Conservation (phyloP, 2,329 filamentous ascomycete species). For the Parastagonospora nodorum region DNA sequence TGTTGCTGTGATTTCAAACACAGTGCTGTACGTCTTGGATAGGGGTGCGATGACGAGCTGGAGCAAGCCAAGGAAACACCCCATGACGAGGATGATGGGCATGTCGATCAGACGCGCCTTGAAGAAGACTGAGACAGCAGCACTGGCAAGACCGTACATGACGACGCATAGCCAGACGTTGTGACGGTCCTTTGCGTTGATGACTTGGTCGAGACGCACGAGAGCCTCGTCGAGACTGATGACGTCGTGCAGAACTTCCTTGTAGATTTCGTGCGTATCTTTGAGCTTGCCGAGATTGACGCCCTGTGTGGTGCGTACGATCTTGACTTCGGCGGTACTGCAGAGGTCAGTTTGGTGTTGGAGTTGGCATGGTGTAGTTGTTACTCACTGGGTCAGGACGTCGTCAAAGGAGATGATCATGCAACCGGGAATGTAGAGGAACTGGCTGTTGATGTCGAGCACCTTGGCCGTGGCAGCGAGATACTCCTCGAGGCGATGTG, state of each 20-base stretch:
- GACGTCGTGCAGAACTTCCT: slow-evolving; percentile 75
- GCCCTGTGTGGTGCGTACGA: slow-evolving; percentile 71
- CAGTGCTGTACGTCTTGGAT: slow-evolving; percentile 68
- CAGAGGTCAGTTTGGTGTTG: too few species aligned
- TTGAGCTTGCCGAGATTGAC: slow-evolving; percentile 74
- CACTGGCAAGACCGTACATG: slow-evolving; percentile 76
- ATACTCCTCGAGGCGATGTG: slow-evolving; percentile 88
- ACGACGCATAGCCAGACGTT: slow-evolving; percentile 58
- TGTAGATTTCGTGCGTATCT: slow-evolving; percentile 77
- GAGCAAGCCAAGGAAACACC: slow-evolving; percentile 73
- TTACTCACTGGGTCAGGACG: slow-evolving; percentile 58
- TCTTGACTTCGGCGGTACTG: slow-evolving; percentile 73
- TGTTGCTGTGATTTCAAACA: slow-evolving; percentile 55
- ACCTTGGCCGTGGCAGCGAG: slow-evolving; percentile 84
- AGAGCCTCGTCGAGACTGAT: slow-evolving; percentile 73
- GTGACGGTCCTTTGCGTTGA: slow-evolving; percentile 61
- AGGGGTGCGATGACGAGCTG: slow-evolving; percentile 75
- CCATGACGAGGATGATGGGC: slow-evolving; percentile 76
- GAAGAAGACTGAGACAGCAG: slow-evolving; percentile 78
- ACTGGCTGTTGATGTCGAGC: slow-evolving; percentile 84
- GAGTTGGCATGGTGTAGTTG: too few species aligned
- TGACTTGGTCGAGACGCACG: slow-evolving; percentile 65
- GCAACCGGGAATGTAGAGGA: slow-evolving; percentile 85
- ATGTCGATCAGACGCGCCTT: slow-evolving; percentile 76
- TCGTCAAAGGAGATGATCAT: slow-evolving; percentile 94